Percentiles rank a stretch among this genome's conserved stretches.
Evolutionary conservation across 805 yeast genomes (phyloP).

Genomic region (Alloascoidea africana): DNA sequence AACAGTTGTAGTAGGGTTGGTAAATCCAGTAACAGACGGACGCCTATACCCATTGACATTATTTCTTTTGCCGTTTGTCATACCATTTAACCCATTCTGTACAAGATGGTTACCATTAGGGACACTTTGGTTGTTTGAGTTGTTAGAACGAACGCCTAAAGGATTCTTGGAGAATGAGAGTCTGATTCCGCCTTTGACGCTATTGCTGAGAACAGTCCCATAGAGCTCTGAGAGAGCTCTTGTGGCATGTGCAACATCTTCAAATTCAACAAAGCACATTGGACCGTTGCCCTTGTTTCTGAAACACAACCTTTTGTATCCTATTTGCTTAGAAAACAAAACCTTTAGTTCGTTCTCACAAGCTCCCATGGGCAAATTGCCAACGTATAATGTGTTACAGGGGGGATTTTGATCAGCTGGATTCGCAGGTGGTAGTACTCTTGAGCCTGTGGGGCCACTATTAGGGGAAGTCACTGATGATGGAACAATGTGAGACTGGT

Average conservation of each 20-base stretch:
- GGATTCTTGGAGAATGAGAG: conserved; percentile 93
- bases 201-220: conserved; percentile 80
- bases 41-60: no score
- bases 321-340: conserved; percentile 76
- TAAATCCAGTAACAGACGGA: no score
- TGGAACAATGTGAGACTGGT: background rate
- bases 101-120: background rate
- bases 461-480: background rate
- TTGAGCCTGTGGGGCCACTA: no score
- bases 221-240: conserved; percentile 87
- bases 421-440: no score
- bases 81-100: no score
- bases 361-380: conserved; percentile 96
- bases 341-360: conserved; percentile 85
- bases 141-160: conserved; percentile 79
- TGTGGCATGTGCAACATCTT: conserved; percentile 88
- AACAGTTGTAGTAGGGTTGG: no score
- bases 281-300: conserved; percentile 84
- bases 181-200: conserved; percentile 88
- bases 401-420: conserved; percentile 99
- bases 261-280: conserved; percentile 98
- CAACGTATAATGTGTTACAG: conserved; percentile 92
- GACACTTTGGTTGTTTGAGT: conserved; percentile 17
- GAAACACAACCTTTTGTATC: conserved; percentile 86
- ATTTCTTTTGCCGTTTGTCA: no score